Evolutionary conservation across 2,329 filamentous ascomycete species (phyloP).

Genomic region (Blumeria hordei): DNA sequence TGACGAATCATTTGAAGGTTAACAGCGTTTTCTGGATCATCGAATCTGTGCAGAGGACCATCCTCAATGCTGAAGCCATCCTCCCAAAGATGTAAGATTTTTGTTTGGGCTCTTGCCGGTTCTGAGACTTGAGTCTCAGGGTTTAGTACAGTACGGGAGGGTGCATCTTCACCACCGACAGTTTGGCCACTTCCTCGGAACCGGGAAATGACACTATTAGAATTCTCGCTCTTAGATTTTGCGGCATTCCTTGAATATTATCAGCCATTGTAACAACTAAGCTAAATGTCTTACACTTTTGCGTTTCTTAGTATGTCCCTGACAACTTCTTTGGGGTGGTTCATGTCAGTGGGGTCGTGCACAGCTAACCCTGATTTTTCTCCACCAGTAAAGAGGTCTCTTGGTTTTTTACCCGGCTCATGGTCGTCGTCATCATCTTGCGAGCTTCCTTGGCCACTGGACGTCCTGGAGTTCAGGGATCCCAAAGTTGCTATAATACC

Average conservation of each 20-base stretch:
- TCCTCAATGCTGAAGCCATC: slow-evolving; percentile 74
- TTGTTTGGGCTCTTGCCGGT: slow-evolving; percentile 25
- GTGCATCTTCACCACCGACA: slow-evolving; percentile 52
- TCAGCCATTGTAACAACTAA: neutral
- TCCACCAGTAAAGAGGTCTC: slow-evolving; percentile 60
- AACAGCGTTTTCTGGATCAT: slow-evolving; percentile 49
- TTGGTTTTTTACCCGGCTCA: slow-evolving; percentile 29
- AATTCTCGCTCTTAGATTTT: slow-evolving; percentile 27
- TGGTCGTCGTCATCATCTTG: slow-evolving; percentile 28
- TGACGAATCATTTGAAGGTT: slow-evolving; percentile 54
- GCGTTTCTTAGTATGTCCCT: slow-evolving; percentile 41
- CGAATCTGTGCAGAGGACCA: slow-evolving; percentile 51
- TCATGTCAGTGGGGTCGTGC: slow-evolving; percentile 28
- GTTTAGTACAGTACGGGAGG: slow-evolving; percentile 43
- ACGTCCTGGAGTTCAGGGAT: slow-evolving; percentile 19
- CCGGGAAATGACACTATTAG: slow-evolving; percentile 22
- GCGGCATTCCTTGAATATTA: slow-evolving; percentile 28
- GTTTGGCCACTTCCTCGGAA: slow-evolving; percentile 54
- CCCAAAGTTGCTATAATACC: slow-evolving; percentile 35
- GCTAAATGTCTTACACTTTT: slow-evolving; percentile 22
- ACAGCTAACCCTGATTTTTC: slow-evolving; percentile 58
- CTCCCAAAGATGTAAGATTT: slow-evolving; percentile 55
- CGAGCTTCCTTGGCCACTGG: slow-evolving; percentile 16
- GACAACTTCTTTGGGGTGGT: slow-evolving; percentile 30
- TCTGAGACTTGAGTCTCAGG: slow-evolving; percentile 18